These are phyloP conservation scores for Paraphaeosphaeria minitans DNA, from an alignment of 2,329 filamentous ascomycete species.

Conservation along the genomic window DNA sequence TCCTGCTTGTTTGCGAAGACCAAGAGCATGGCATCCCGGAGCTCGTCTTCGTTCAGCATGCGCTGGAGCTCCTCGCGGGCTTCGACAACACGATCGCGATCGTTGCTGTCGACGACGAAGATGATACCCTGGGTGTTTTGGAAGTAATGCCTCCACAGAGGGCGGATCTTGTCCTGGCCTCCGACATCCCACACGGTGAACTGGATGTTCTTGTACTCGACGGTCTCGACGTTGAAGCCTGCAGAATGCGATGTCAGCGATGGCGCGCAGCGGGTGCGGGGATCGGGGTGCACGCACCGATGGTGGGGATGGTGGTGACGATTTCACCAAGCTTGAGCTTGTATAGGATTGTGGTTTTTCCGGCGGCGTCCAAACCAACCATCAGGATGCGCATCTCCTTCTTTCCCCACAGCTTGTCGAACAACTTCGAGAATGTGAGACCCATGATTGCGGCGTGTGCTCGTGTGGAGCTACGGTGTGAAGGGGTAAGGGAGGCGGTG, in stretches of 20 bases:
- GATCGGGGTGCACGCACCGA: conserved; percentile 59
- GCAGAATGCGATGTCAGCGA: conserved; percentile 31
- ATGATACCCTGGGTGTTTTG: conserved; percentile 95
- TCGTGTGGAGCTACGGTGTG: conserved; percentile 24
- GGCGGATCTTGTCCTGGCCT: conserved; percentile 98
- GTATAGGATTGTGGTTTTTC: conserved; percentile 97
- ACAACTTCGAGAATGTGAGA: conserved; percentile 90
- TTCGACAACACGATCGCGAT: conserved; percentile 89
- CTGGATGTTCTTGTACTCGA: conserved; percentile 99
- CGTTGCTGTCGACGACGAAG: conserved; percentile 97
- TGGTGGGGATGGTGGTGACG: conserved; percentile 96
- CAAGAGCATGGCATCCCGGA: conserved; percentile 91
- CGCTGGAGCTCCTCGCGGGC: conserved; percentile 91
- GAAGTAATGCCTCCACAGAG: conserved; percentile 97
- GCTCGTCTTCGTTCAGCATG: conserved; percentile 97
- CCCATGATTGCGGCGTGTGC: conserved; percentile 75
- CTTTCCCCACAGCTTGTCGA: conserved; percentile 98
- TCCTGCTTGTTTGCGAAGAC: conserved; percentile 99
- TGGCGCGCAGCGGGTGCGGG: conserved; percentile 10
- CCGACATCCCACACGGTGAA: conserved; percentile 99
- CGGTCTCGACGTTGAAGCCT: conserved; percentile 97
- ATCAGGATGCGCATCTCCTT: conserved; percentile 99
- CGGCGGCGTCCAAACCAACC: conserved; percentile 95
- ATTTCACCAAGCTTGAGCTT: conserved; percentile 98
- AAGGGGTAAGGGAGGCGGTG: conserved; percentile 33